phyloP scores from a whole-genome alignment of 2,329 filamentous ascomycete species.

The Fusarium buharicum region DNA sequence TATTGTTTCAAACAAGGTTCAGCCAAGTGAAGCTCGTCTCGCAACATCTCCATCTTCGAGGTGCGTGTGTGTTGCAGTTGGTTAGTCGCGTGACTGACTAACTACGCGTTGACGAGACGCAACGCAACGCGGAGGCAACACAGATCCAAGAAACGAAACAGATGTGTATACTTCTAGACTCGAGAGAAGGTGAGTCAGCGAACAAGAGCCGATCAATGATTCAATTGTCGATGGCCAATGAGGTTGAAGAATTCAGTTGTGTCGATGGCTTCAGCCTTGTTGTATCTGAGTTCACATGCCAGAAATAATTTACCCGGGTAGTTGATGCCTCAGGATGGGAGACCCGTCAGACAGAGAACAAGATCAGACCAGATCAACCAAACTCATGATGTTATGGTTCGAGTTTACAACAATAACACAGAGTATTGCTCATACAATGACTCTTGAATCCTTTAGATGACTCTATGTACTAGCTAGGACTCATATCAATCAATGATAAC shows the following conservation, averaged over 20 bases:
- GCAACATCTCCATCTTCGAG: constrained; percentile 19
- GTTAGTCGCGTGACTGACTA: constrained; percentile 3
- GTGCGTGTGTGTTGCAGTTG: constrained; percentile 1
- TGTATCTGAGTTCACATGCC: background rate
- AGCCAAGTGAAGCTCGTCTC: constrained; percentile 4
- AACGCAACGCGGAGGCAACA: no score
- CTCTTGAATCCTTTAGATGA: constrained; percentile 32
- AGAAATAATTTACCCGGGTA: constrained; percentile 20
- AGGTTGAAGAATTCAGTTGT: background rate
- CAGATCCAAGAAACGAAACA: background rate
- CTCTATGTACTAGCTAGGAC: constrained; percentile 18
- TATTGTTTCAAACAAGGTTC: constrained; percentile 1
- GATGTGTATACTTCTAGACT: background rate
- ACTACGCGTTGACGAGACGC: background rate
- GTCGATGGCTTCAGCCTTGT: constrained; percentile 31
- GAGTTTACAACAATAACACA: background rate
- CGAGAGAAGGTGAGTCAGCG: constrained; percentile 2
- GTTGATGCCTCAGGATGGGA: constrained; percentile 46
- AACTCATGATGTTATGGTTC: constrained; percentile 1
- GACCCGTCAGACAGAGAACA: background rate
- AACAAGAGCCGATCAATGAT: background rate
- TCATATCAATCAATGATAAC: constrained; percentile 10
- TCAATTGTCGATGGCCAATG: background rate
- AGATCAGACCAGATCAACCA: constrained; percentile 4
- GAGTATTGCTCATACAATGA: constrained; percentile 22